Base-by-base conservation (phyloP, 805 yeast genomes). In the Lipomyces yamanashiensis region DNA sequence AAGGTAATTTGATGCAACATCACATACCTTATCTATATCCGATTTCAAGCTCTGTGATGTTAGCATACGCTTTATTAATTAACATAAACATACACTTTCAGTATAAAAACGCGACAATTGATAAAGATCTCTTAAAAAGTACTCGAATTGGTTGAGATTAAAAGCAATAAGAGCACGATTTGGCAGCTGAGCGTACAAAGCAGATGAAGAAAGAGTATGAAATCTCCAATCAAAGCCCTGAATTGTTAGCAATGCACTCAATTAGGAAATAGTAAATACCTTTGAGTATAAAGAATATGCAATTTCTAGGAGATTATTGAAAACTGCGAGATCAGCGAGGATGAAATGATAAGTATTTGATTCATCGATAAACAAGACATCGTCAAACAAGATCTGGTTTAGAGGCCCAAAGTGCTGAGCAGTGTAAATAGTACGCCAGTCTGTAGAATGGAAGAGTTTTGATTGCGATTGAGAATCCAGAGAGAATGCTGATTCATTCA, bases 201-300 rank as follows among this genome's bases (percentile, higher is more conserved):
- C 17, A 17, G 12, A 17, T 43, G 21, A 33, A 19, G 49, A 21
- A n/a, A 54, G 10, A 34, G 34, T 19, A 12, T 41, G 48, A 43
- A 41, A 40, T 21, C 58, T 40, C 58, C 58, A 54, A 17, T 54
- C 58, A 33, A 54, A 33, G 8, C 58, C 58, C 58, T 54, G 40
- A 12, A 39, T 39, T 3, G n/a, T 34, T 9, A 50, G 13, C 13
- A 34, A 2, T 33, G 39, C 12, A 39, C 17, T 36, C n/a, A 13
- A 37, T 15, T 36, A 9, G 21, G n/a, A 36, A 51, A 15, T 2
- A 23, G 23, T 23, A n/a, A 28, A 48, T 8, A 51, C 55, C 21
- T 21, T 34, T 15, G 55, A 51, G 21, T 51, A 51, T 13, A 51
- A 33, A 17, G 55, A 51, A 33, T 51, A 51, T 1, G 55, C 55